These are phyloP conservation scores for Hyphodiscus sp. DNA, from an alignment of 2,329 filamentous ascomycete genomes.

Conservation along the genomic window DNA sequence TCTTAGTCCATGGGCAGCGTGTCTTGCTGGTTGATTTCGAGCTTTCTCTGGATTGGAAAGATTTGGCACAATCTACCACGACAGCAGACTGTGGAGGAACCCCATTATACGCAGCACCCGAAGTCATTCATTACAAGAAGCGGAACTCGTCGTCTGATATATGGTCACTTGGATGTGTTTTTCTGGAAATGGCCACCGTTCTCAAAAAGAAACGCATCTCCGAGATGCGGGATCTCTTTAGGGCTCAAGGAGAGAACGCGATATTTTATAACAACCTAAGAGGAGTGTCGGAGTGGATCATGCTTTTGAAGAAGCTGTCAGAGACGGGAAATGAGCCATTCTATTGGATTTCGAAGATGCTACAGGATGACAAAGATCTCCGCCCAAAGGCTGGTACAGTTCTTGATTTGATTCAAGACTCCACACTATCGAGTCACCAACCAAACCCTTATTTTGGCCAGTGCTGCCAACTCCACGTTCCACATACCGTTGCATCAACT, in stretches of 20 bases:
- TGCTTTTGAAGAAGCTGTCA: not conserved
- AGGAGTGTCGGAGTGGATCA: slow-evolving; percentile 1
- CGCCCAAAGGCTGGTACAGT: not conserved
- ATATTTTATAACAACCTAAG: slow-evolving; percentile 2
- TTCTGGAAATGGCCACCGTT: slow-evolving; percentile 16
- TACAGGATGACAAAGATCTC: not conserved
- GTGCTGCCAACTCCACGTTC: too few relatives aligned
- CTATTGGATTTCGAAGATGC: slow-evolving; percentile 1
- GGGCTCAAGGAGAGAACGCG: not conserved
- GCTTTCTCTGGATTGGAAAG: slow-evolving; percentile 19
- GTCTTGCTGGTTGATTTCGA: slow-evolving; percentile 19
- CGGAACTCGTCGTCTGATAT: slow-evolving; percentile 13
- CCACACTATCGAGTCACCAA: too few relatives aligned
- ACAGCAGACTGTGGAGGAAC: slow-evolving; percentile 4
- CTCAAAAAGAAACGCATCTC: slow-evolving; percentile 4
- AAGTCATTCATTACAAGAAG: slow-evolving; percentile 6
- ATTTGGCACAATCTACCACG: slow-evolving; percentile 12
- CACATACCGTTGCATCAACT: too few relatives aligned
- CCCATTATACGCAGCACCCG: slow-evolving; percentile 10
- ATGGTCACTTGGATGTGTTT: slow-evolving; percentile 19
- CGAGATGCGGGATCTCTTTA: slow-evolving; percentile 1
- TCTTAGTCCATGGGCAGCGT: slow-evolving; percentile 5
- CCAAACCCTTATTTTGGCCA: too few relatives aligned
- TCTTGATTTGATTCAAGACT: not conserved
- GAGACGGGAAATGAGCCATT: slow-evolving; percentile 1